Base-by-base conservation (phyloP, 2,329 filamentous ascomycete species). In the Colletotrichum sp. region DNA sequence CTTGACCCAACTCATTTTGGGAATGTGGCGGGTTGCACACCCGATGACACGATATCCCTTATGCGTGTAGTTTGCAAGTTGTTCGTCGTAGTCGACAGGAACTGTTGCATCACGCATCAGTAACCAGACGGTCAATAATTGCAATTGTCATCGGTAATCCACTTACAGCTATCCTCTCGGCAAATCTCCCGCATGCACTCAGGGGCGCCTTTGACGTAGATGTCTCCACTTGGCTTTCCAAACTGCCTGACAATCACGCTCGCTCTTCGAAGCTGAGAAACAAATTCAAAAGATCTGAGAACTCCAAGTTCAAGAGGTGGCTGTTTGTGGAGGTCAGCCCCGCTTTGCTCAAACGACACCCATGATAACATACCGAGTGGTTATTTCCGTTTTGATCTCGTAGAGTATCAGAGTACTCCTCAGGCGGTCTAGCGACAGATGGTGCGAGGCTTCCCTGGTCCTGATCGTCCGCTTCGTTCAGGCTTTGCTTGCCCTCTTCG, bases 141-240 rank as follows among this genome's bases (percentile, higher is more conserved):
- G 24, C 32, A 10, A 16, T 39, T 26, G 57, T 75, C 88, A 92
- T 88, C 7, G n/a, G 44, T 13, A 52, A 21, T 26, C 15, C 68
- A 68, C 74, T n/a, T 82, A 95, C 93, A 95, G 84, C 92, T 96
- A 78, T 96, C 94, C 1, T 94, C 89, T 13, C 91, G 90, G 84
- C 97, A 99, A 55, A 99, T 99, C 26, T 97, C 95, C 78, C 93
- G 95, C 94, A 99, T 98, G 80, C 95, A 96, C 85, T 99, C 97
- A 3, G 97, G 97, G 8, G 98, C 97, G 36, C 97, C 97, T 84
- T 99, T 99, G 77, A 99, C 96, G 83, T 95, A 99, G 55, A 99
- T 91, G 80, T 96, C 94, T 60, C 93, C 96, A 77, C 95, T 96
- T 79, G 92, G 93, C 77, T 95, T 93, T 7, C 96, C 95, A 83